Evolutionary conservation across 2,329 filamentous ascomycete genomes (phyloP).

Genomic region (Didymella sp.): DNA sequence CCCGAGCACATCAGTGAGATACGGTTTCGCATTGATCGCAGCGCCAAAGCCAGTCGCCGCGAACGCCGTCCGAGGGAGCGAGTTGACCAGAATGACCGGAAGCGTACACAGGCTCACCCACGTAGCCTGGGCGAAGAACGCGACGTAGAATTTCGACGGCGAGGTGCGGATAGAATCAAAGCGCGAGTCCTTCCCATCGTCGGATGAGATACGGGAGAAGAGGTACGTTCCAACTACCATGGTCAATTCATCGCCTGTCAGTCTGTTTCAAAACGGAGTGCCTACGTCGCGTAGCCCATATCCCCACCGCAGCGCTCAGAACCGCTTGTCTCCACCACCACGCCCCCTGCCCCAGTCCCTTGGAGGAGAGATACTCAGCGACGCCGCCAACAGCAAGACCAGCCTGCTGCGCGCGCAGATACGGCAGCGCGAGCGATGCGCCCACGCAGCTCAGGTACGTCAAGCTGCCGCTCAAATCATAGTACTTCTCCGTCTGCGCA

Average conservation of each 20-base stretch:
- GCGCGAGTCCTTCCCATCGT: conserved; percentile 66
- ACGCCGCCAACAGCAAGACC: conserved; percentile 51
- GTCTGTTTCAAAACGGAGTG: no score
- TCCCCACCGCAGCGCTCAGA: conserved; percentile 61
- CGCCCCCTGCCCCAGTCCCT: conserved; percentile 34
- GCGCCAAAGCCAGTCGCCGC: conserved; percentile 54
- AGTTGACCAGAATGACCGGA: conserved; percentile 69
- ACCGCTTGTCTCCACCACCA: conserved; percentile 68
- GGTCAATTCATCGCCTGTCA: no score
- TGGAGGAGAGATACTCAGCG: conserved; percentile 37
- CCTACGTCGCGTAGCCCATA: conserved; percentile 69
- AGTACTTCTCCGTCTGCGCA: conserved; percentile 69
- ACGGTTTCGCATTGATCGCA: conserved; percentile 49
- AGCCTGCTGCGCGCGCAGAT: conserved; percentile 62
- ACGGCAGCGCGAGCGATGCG: conserved; percentile 67
- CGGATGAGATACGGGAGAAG: conserved; percentile 64
- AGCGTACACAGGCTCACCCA: conserved; percentile 73
- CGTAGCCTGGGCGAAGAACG: conserved; percentile 67
- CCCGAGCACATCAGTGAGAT: conserved; percentile 63
- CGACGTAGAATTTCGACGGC: conserved; percentile 61
- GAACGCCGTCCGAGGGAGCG: conserved; percentile 62
- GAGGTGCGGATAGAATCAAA: conserved; percentile 63
- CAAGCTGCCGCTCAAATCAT: conserved; percentile 70
- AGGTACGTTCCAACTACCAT: conserved; percentile 72
- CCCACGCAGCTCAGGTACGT: conserved; percentile 71